Evolutionary conservation across 1,284 basidiomycete species (phyloP).

Genomic region (Tilletia caries): DNA sequence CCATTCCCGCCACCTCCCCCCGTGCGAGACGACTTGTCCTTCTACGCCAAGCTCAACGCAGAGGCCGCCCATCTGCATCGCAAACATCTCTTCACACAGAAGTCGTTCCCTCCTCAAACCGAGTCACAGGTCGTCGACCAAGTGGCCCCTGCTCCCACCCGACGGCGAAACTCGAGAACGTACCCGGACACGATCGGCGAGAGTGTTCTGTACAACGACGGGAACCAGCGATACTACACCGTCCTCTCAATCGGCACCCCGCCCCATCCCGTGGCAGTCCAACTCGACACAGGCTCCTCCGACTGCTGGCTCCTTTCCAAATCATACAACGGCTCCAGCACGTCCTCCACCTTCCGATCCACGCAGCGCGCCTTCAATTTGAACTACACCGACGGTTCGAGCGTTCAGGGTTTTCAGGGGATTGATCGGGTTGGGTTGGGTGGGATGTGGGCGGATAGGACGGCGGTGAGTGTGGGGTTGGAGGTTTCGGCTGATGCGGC

Average conservation of each 20-base stretch:
- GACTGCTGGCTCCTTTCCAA: constrained; percentile 71
- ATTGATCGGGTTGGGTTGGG: constrained; percentile 60
- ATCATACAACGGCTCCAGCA: constrained; percentile 31
- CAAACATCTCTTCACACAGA: too few species aligned
- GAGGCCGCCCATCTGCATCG: too few species aligned
- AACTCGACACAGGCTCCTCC: constrained; percentile 69
- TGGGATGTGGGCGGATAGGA: constrained; percentile 50
- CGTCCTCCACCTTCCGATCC: constrained; percentile 2
- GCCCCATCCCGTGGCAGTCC: not conserved
- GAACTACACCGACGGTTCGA: constrained; percentile 73
- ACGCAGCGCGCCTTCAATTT: constrained; percentile 62
- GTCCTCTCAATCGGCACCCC: not conserved
- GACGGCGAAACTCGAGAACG: too few species aligned
- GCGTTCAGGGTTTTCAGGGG: constrained; percentile 67
- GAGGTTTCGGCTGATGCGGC: constrained; percentile 46
- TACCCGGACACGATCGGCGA: not conserved
- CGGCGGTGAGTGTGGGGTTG: constrained; percentile 37
- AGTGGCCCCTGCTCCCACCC: too few species aligned
- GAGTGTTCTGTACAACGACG: not conserved
- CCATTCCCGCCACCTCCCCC: too few species aligned
- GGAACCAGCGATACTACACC: constrained; percentile 11
- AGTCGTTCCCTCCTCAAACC: too few species aligned
- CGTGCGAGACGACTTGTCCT: too few species aligned
- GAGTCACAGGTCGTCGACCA: too few species aligned
- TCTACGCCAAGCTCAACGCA: too few species aligned